phyloP scores from a whole-genome alignment of 1,284 basidiomycete genomes.

The Malassezia slooffiae region DNA sequence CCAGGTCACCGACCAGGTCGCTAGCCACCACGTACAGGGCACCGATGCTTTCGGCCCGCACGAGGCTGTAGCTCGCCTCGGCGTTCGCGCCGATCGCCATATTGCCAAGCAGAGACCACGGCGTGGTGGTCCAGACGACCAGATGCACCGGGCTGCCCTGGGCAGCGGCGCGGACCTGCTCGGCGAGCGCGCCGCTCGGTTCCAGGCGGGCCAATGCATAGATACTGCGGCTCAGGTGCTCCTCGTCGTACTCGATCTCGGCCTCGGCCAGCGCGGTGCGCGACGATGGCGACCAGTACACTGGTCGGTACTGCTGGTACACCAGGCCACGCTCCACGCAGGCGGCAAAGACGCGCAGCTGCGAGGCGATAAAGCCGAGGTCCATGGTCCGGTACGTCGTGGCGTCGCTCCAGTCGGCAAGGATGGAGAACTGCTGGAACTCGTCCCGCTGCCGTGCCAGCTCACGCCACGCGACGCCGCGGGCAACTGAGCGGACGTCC shows the following conservation, averaged over 20 bases:
- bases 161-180: constrained; percentile 28
- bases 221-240: constrained; percentile 74
- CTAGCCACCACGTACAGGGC: constrained; percentile 58
- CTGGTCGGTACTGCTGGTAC: constrained; percentile 74
- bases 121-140: constrained; percentile 96
- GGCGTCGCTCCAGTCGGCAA: constrained; percentile 76
- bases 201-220: constrained; percentile 64
- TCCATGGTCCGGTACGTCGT: constrained; percentile 62
- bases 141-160: constrained; percentile 51
- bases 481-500: constrained; percentile 63
- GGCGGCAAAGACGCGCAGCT: constrained; percentile 70
- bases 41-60: constrained; percentile 46
- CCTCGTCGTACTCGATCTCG: constrained; percentile 79
- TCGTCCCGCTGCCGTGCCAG: constrained; percentile 68
- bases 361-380: constrained; percentile 73
- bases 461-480: constrained; percentile 63
- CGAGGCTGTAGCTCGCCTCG: constrained; percentile 62
- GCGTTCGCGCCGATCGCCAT: constrained; percentile 81
- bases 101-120: constrained; percentile 92
- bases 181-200: constrained; percentile 6
- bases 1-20: constrained; percentile 54
- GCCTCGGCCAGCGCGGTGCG: constrained; percentile 89
- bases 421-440: constrained; percentile 72
- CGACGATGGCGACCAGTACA: constrained; percentile 91
- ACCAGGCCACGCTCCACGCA: constrained; percentile 75